Conservation (phyloP, 768 basidiomycete genomes). For the Mycena rosella region DNA sequence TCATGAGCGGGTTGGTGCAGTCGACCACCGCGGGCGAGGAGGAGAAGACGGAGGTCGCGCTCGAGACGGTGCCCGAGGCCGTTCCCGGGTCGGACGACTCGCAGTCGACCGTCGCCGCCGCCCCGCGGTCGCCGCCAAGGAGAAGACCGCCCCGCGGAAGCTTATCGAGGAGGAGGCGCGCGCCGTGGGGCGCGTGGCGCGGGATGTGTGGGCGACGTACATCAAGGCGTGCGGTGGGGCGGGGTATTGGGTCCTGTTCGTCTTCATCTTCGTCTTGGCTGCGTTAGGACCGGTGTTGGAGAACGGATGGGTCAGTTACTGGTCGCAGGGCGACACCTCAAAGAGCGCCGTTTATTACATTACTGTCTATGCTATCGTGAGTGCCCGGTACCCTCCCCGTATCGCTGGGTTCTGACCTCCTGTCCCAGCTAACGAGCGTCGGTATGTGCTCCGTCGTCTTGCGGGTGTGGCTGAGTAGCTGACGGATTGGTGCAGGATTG, state of each 20-base stretch:
- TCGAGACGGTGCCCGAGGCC: conserved; percentile 45
- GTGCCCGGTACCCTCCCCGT: conserved; percentile 37
- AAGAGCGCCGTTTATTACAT: conserved; percentile 73
- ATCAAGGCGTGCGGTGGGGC: conserved; percentile 63
- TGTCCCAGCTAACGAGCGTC: conserved; percentile 46
- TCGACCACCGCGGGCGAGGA: conserved; percentile 52
- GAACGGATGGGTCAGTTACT: conserved; percentile 79
- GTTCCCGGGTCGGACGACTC: conserved; percentile 38
- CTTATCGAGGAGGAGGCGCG: conserved; percentile 87
- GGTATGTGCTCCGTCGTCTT: conserved; percentile 48
- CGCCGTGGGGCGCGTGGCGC: conserved; percentile 78
- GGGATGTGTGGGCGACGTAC: conserved; percentile 76
- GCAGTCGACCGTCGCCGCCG: conserved; percentile 47
- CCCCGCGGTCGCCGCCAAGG: conserved; percentile 45
- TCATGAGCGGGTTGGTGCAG: conserved; percentile 76
- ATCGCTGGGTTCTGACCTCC: conserved; percentile 17
- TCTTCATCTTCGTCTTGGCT: conserved; percentile 63
- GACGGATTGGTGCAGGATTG: conserved; percentile 42
- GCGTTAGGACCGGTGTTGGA: conserved; percentile 77
- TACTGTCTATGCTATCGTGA: conserved; percentile 76
- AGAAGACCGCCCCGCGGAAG: conserved; percentile 79
- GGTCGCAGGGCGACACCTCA: conserved; percentile 65
- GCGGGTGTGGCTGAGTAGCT: not conserved
- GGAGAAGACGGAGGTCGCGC: conserved; percentile 58
- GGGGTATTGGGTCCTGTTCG: conserved; percentile 70